Evolutionary conservation across 352 stramenopile species (phyloP).

Genomic region (Phytophthora quininea): DNA sequence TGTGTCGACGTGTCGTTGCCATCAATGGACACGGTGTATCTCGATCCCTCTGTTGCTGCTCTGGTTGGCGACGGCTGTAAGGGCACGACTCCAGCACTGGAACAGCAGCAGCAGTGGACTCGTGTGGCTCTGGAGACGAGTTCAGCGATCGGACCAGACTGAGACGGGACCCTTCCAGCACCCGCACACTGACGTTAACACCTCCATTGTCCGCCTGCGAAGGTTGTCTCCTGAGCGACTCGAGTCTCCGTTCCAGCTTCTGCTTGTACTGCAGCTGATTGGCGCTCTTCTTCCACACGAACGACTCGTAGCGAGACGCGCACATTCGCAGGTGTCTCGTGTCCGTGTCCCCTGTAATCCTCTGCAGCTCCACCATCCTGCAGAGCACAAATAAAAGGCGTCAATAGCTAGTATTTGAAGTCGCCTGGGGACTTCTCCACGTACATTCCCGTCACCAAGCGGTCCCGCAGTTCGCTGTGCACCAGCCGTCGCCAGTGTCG

Average conservation of each 20-base stretch:
- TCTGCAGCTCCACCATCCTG: constrained; percentile 64
- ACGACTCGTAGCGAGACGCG: constrained; percentile 69
- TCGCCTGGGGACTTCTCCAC: background rate
- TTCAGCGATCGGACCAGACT: constrained; percentile 27
- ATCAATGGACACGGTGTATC: constrained; percentile 8
- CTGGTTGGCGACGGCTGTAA: constrained; percentile 13
- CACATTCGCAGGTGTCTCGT: constrained; percentile 62
- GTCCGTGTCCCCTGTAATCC: constrained; percentile 63
- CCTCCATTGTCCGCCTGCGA: constrained; percentile 40
- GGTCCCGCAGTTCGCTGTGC: constrained; percentile 40
- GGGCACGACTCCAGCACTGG: constrained; percentile 16
- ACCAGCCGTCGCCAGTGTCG: constrained; percentile 43
- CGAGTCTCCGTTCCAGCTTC: constrained; percentile 68
- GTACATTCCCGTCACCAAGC: constrained; percentile 43
- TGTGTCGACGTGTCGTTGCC: constrained; percentile 14
- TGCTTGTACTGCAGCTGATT: constrained; percentile 76
- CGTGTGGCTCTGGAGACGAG: constrained; percentile 5
- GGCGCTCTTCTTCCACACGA: constrained; percentile 72
- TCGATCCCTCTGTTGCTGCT: constrained; percentile 9
- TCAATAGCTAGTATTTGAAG: background rate
- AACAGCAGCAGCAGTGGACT: background rate
- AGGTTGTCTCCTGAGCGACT: constrained; percentile 63
- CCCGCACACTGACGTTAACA: constrained; percentile 22
- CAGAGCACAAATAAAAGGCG: background rate
- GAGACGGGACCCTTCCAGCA: constrained; percentile 34